Evolutionary conservation across 2,329 filamentous ascomycete genomes (phyloP).

Genomic region (Aplosporella prunicola): DNA sequence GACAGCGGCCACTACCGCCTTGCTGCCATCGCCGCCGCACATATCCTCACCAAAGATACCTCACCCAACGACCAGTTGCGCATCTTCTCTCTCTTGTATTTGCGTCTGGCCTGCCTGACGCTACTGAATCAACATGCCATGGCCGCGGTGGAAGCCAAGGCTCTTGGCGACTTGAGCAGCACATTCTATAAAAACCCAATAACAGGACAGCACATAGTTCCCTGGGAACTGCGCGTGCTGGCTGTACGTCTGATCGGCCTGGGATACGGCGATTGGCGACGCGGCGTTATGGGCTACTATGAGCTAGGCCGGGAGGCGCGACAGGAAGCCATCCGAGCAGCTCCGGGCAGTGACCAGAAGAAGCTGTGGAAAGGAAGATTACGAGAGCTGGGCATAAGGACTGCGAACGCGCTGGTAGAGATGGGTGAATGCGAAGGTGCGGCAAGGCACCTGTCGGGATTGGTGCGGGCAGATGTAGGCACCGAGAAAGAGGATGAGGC

Average conservation of each 20-base stretch:
- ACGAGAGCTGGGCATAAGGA: slow-evolving; percentile 60
- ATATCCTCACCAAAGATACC: slow-evolving; percentile 44
- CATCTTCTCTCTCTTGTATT: slow-evolving; percentile 73
- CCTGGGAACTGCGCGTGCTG: slow-evolving; percentile 78
- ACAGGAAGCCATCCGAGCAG: slow-evolving; percentile 44
- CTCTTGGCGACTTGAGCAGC: slow-evolving; percentile 53
- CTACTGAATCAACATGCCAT: slow-evolving; percentile 57
- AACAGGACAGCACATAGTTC: slow-evolving; percentile 49
- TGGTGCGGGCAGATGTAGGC: slow-evolving; percentile 39
- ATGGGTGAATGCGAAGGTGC: slow-evolving; percentile 85
- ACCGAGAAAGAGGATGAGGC: slow-evolving; percentile 34
- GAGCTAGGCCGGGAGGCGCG: slow-evolving; percentile 75
- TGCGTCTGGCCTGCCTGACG: slow-evolving; percentile 70
- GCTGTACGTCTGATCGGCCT: slow-evolving; percentile 76
- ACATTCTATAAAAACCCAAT: slow-evolving; percentile 43
- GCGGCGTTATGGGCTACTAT: slow-evolving; percentile 84
- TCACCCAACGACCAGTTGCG: slow-evolving; percentile 49
- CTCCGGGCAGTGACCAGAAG: slow-evolving; percentile 31
- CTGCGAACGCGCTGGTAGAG: slow-evolving; percentile 60
- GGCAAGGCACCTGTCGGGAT: slow-evolving; percentile 56
- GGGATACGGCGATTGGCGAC: slow-evolving; percentile 72
- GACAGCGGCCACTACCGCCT: slow-evolving; percentile 67
- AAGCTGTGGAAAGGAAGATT: slow-evolving; percentile 63
- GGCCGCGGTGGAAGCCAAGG: slow-evolving; percentile 52
- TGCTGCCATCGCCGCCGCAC: slow-evolving; percentile 60